These are phyloP conservation scores for Drechslera avenae DNA, from an alignment of 2,329 filamentous ascomycete species.

Conservation along the genomic window DNA sequence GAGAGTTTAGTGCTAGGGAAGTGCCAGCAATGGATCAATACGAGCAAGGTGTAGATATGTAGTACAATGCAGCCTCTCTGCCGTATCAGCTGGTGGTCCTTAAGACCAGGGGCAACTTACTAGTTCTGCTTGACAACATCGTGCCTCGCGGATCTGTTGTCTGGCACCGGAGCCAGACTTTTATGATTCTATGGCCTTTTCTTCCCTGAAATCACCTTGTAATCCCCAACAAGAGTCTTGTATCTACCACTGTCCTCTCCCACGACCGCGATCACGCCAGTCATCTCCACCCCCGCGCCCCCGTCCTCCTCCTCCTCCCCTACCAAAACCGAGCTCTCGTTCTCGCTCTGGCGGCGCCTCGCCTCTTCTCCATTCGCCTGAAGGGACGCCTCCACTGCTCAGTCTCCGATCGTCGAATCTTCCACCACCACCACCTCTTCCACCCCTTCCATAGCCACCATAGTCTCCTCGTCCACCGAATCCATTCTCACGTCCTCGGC, in stretches of 20 bases:
- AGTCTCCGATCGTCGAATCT: conserved; percentile 45
- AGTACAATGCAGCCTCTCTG: too few relatives aligned
- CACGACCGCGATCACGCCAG: conserved; percentile 43
- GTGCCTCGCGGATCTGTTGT: not conserved
- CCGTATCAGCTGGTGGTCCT: too few relatives aligned
- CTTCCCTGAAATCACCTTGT: not conserved
- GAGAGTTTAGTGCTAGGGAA: too few relatives aligned
- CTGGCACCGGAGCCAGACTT: too few relatives aligned
- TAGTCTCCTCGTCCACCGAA: conserved; percentile 41
- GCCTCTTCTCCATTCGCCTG: conserved; percentile 70
- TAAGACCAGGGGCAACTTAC: not conserved
- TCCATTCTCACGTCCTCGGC: conserved; percentile 39
- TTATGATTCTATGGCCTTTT: not conserved
- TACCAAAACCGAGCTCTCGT: conserved; percentile 37
- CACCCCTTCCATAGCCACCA: conserved; percentile 39
- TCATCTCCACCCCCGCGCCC: conserved; percentile 42
- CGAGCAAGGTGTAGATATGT: too few relatives aligned
- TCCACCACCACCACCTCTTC: conserved; percentile 45
- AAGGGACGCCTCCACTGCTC: conserved; percentile 52
- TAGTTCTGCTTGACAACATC: not conserved
- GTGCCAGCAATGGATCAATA: too few relatives aligned
- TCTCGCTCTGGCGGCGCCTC: conserved; percentile 67
- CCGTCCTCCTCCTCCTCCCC: conserved; percentile 39
- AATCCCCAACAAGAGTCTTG: not conserved
- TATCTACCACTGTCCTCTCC: conserved; percentile 40